Base-by-base conservation (phyloP, 495 filamentous ascomycete genomes). In the Aspergillus bridgeri region DNA sequence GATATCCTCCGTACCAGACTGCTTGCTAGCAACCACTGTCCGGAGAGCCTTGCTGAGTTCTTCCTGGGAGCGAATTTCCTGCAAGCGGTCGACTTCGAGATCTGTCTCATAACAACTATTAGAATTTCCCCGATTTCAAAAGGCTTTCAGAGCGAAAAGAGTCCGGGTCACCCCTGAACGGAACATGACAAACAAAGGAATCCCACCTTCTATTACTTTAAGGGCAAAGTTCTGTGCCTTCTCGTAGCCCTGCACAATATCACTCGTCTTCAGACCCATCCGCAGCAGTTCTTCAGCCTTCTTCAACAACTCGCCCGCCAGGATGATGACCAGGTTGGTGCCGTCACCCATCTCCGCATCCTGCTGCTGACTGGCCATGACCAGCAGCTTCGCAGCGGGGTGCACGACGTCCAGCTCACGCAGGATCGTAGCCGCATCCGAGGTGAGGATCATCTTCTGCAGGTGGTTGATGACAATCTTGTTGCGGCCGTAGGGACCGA, bases 381-480 rank as follows among this genome's bases (percentile, higher is more conserved):
- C 95, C n/a, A 98, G 77, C 51, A 99, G 79, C 75, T 99, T 99
- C 11, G 95, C 95, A 43, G 95, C 95, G 56, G 95, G 95, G 75
- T 99, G 95, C 27, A 99, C 93, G 47, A 99, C 95, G 69, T 99
- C 95, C 70, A 99, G 83, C 73, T 99, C 95, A 66, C 91, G 88
- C 54, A 99, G 81, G 61, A 99, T 99, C 23, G 94, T 96, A 60
- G 95, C 95, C 42, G 95, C 95, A 70, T 99, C 95, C 47, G 91
- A 96, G 57, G 95, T 99, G 57, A 99, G 82, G 60, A 96, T 93
- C 94, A 98, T 96, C 82, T 99, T 99, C 77, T 96, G 92, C 57
- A 99, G 82, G 79, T 99, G 95, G 78, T 98, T 99, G 81, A 99
- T 97, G 79, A 99, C 90, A 73, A 99, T 96, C 81, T 99, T 99